Base-by-base conservation (phyloP, 1,284 basidiomycete genomes). In the Melampsora larici-populina region DNA sequence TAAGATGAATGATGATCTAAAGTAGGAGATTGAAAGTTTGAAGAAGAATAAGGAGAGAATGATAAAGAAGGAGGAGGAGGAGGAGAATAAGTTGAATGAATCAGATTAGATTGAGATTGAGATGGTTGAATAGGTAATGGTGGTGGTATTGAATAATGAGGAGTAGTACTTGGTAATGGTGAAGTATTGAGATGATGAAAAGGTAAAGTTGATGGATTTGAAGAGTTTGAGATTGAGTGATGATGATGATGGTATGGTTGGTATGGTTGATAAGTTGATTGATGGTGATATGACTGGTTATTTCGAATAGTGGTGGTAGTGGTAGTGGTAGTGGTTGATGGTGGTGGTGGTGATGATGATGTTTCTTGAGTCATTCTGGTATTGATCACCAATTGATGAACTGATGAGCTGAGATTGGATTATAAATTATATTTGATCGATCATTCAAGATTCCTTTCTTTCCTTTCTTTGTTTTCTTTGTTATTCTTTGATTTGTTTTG, bases 11-110 rank as follows among this genome's bases (percentile, higher is more conserved):
- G n/a, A 63, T 17, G 62, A 33, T 63, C 17, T 26, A 24, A 29
- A 7, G n/a, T 21, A 63, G 51, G 24, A 6, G 62, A 63, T n/a
- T 21, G 31, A 31, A 29, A n/a, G 31, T 21, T 17, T n/a, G n/a
- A n/a, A 18, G 62, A 63, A 18, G 62, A 31, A 6, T 17, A 31
- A 18, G 62, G n/a, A n/a, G n/a, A n/a, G n/a, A n/a, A n/a, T n/a
- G n/a, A n/a, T n/a, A n/a, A n/a, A n/a, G n/a, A n/a, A 26, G 7
- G 17, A 26, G 62, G 31, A 63, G 2, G n/a, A 33, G 31, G 7
- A 26, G 62, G 29, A 63, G 62, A 31, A 26, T n/a, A 29, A 26
- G 62, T n/a, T 63, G n/a, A 33, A n/a, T 63, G 62, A 63, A 29
- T 24, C 17, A 63, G 7, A 33, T n/a, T 26, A 26, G 62, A 31